Base-by-base conservation (phyloP, 495 filamentous ascomycete genomes). In the Neurospora sp. region DNA sequence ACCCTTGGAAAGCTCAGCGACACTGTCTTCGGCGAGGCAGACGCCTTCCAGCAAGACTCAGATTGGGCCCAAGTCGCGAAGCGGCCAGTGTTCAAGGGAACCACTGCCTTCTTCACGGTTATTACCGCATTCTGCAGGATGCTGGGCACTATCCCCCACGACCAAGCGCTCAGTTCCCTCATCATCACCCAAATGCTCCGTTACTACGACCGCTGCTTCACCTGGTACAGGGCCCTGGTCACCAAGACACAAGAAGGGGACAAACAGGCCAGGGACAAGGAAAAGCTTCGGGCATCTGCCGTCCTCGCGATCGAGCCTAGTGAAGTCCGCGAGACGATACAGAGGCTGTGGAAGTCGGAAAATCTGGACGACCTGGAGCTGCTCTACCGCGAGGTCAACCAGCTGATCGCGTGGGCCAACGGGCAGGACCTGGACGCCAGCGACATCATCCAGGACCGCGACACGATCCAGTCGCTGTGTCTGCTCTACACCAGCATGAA, bases 401-500 rank as follows among this genome's bases (percentile, higher is more conserved):
- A 91, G 48, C 88, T 95, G 9, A 85, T 95, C 42, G 80, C 84
- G 42, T 85, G 85, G 70, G 91, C 91, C 20, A 89, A 88, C 59
- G 87, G 89, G 48, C 83, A 84, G 41, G 86, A 88, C 35, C 81
- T 97, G 37, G 89, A 91, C 53, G 84, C 90, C 3, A 89, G 89
- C 76, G 93, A 97, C 77, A 89, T 99, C 45, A 94, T 99, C 76
- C 89, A 90, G 4, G 96, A 99, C 76, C 88, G 92, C 22, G 96
- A 98, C 77, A 90, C 90, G 2, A 91, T 98, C 40, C 86, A 90
- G 68, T 89, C 92, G 12, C 82, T 98, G 41, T 97, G 93, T 74
- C 87, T 97, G 68, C 86, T 99, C 27, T 94, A 96, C 78, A 97
- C 92, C 73, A 98, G 95, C 86, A 97, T 97, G 94, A 92, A 96